Evolutionary conservation across 208 protist species (phyloP).

Genomic region (Tritrichomonas musculus): DNA sequence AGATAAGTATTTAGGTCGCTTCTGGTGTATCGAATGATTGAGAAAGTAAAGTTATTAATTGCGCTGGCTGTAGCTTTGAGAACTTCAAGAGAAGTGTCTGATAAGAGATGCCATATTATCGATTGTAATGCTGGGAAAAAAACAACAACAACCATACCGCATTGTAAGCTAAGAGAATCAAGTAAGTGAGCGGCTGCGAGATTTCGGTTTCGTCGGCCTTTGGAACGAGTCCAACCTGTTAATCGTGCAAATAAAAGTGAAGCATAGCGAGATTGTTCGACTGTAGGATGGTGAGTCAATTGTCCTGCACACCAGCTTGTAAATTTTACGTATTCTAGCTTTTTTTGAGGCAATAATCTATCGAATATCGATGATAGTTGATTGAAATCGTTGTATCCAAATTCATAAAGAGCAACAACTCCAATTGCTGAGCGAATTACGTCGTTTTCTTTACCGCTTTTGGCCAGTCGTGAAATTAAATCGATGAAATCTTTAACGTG

Average conservation of each 20-base stretch:
- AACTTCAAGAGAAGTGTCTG: not conserved
- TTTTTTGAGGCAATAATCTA: not conserved
- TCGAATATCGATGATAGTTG: not conserved
- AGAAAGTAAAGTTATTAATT: not conserved
- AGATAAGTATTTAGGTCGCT: not conserved
- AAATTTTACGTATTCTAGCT: constrained; percentile 12
- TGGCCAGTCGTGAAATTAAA: not conserved
- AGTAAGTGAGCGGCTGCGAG: not conserved
- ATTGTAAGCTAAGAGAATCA: not conserved
- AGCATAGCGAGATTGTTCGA: not conserved
- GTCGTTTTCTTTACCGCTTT: not conserved
- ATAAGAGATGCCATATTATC: not conserved
- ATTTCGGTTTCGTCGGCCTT: not conserved
- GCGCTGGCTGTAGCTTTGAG: not conserved
- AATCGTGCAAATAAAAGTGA: not conserved
- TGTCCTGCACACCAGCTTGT: constrained; percentile 6
- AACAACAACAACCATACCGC: not conserved
- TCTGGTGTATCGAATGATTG: not conserved
- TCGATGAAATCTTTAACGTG: not conserved
- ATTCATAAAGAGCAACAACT: not conserved
- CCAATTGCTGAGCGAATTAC: not conserved
- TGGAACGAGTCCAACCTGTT: not conserved
- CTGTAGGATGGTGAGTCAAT: not conserved
- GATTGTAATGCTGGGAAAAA: not conserved
- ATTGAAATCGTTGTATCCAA: not conserved